phyloP scores from a whole-genome alignment of 73 alveolate genomes.

The Urostyla sp. region DNA sequence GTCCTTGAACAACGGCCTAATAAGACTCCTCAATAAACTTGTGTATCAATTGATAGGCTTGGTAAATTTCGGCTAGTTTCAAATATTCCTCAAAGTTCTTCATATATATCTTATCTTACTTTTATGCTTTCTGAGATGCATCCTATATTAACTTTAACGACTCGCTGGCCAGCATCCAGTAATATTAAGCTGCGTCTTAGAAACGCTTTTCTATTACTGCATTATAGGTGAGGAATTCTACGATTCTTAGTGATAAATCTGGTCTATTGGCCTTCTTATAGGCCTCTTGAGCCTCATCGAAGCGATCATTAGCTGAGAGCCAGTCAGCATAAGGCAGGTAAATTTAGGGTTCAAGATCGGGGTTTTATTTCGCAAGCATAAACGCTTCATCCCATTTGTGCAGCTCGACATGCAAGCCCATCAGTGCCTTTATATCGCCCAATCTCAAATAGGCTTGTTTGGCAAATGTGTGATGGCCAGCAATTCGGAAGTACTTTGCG shows the following conservation, averaged over 20 bases:
- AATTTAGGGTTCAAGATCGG: constrained; percentile 81
- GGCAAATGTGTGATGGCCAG: constrained; percentile 93
- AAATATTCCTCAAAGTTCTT: constrained; percentile 82
- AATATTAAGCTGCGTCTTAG: constrained; percentile 94
- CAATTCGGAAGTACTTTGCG: constrained; percentile 90
- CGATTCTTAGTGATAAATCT: constrained; percentile 84
- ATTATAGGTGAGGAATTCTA: constrained; percentile 88
- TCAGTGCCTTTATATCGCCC: constrained; percentile 89
- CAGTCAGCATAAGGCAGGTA: constrained; percentile 95
- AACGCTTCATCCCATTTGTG: constrained; percentile 97
- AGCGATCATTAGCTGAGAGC: constrained; percentile 91
- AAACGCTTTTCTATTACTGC: constrained; percentile 92
- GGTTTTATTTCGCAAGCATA: constrained; percentile 84
- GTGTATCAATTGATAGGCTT: constrained; percentile 89
- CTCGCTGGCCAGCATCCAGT: constrained; percentile 90
- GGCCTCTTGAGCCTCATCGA: constrained; percentile 97
- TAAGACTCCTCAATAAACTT: constrained; percentile 90
- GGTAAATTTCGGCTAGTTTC: constrained; percentile 84
- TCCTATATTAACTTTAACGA: constrained; percentile 82
- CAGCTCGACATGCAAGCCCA: constrained; percentile 92
- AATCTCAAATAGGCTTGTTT: constrained; percentile 92
- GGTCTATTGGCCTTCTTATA: constrained; percentile 93
- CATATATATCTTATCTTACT: constrained; percentile 72
- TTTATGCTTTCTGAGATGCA: constrained; percentile 69
- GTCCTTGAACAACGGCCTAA: constrained; percentile 77